Evolutionary conservation across 1,284 basidiomycete species (phyloP), one percentile per base, ranked within the genome.

Genomic region (Cutaneotrichosporon sp.): DNA sequence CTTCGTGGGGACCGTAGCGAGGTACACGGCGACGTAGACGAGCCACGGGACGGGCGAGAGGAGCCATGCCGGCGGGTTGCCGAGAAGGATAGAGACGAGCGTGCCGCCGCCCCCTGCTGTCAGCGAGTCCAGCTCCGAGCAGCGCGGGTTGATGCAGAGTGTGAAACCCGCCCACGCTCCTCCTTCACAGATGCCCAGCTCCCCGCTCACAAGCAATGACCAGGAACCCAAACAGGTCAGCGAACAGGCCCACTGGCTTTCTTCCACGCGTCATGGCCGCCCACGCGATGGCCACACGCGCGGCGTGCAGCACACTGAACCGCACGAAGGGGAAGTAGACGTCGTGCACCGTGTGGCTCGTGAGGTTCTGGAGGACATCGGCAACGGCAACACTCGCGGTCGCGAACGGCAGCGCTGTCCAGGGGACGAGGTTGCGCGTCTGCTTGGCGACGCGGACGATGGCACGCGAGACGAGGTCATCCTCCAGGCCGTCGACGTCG

Each of bases 51-150:
- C 66, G 2, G 74, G 67, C 0, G 71, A 73, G 42, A 73, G 33
- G 24, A 79, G 69, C 77, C 77, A 79, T 29, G 71, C 61, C 0
- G 77, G 76, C 2, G 76, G 73, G 36, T 70, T 69, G 13, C 63
- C 65, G n/a, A 73, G 68, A 0, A 79, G 65, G 1, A 79, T 49
- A 0, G 74, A 67, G 1, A 67, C 63, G 24, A 74, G 45, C 11
- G 76, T 78, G 14, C 69, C 65, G 24, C 77, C 77, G 50, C 75
- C 76, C 76, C 77, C 77, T 79, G 56, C 10, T 20, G 33, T 62
- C 27, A 55, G 55, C 51, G 20, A 56, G 8, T 6, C n/a, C n/a
- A n/a, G n/a, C n/a, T n/a, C n/a, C n/a, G n/a, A n/a, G n/a, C n/a
- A n/a, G n/a, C 11, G 7, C 18, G 50, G 9, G 11, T 25, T n/a